Evolutionary conservation across 139 green algal species (phyloP).

Genomic region (Chlorella sp.): DNA sequence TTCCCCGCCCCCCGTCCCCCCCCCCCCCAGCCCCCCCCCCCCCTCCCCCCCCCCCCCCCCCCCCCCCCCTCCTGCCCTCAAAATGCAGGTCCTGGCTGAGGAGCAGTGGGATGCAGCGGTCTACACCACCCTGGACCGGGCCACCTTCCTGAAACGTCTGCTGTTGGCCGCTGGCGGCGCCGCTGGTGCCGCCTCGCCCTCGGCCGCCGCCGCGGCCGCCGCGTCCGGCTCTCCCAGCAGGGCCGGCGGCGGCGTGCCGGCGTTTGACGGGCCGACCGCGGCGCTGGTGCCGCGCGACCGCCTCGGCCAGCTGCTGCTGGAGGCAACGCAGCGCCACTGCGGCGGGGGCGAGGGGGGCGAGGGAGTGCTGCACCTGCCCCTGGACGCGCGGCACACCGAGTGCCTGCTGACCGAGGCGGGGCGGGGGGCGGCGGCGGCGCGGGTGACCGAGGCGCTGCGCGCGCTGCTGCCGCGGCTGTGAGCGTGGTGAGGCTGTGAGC

Average conservation of each 20-base stretch:
- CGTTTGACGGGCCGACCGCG: slow-evolving; percentile 56
- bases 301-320: slow-evolving; percentile 54
- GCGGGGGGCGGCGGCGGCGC: slow-evolving; percentile 4
- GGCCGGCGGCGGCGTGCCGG: neutral
- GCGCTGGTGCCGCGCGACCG: slow-evolving; percentile 60
- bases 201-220: neutral
- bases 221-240: neutral
- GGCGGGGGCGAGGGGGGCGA: neutral
- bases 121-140: slow-evolving; percentile 44
- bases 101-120: slow-evolving; percentile 50
- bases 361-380: slow-evolving; percentile 27
- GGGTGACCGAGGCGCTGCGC: slow-evolving; percentile 10
- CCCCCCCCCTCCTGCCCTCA: too few relatives aligned
- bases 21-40: too few relatives aligned
- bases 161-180: neutral
- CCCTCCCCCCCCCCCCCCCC: too few relatives aligned
- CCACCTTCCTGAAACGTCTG: slow-evolving; percentile 35
- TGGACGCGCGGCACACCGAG: slow-evolving; percentile 51
- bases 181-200: too few relatives aligned
- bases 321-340: slow-evolving; percentile 30
- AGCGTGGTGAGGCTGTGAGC: too few relatives aligned
- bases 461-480: slow-evolving; percentile 21
- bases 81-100: slow-evolving; percentile 13
- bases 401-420: slow-evolving; percentile 20
- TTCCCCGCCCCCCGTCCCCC: too few relatives aligned